Evolutionary conservation across 768 basidiomycete species (phyloP), one percentile per base, ranked within the genome.

Genomic region (Cystofilobasidium capitatum): DNA sequence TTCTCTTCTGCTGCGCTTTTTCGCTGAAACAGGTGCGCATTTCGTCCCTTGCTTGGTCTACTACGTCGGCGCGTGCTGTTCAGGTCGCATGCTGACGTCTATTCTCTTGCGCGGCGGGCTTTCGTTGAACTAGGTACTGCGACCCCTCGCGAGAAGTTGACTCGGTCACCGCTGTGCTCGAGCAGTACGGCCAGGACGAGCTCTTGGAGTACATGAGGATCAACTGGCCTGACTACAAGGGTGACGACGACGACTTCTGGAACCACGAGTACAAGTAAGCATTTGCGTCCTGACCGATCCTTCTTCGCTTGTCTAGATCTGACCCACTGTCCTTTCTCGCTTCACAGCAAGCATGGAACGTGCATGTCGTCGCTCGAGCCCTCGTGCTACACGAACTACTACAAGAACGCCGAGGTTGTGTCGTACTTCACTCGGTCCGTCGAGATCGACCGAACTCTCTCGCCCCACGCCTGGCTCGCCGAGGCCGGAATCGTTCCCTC

Each of bases 401-500:
- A 66, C 49, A 66, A 35, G 45, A 49, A 71, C 33, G 39, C 71
- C 24, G 73, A 75, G 33, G 72, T 73, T 36, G 70, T 74, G 31
- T 71, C 73, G 66, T 76, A 70, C 69, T 74, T 75, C 65, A 63
- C 69, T 16, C 49, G 44, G 24, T 82, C 83, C 2, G 85, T 87
- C 67, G 78, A 73, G 2, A 75, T 86, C 42, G 66, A 71, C 70
- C 70, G 82, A 83, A 80, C 81, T 10, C 82, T 90, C 31, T 86
- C 88, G 0, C 89, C 89, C 3, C 89, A 84, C 75, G 79, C 82
- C 22, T 89, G 83, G 83, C 84, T 91, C 45, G 77, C 79, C 17
- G 77, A 81, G 26, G 85, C 81, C 24, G 88, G 88, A 31, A 91
- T 91, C 71, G 83, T 82, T 3, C 90, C 90, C 17, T 82, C 81